A percentile compares a stretch with the other conserved stretches of the same genome.
Conservation (phyloP, 78 protist genomes). For the Guillardia theta region DNA sequence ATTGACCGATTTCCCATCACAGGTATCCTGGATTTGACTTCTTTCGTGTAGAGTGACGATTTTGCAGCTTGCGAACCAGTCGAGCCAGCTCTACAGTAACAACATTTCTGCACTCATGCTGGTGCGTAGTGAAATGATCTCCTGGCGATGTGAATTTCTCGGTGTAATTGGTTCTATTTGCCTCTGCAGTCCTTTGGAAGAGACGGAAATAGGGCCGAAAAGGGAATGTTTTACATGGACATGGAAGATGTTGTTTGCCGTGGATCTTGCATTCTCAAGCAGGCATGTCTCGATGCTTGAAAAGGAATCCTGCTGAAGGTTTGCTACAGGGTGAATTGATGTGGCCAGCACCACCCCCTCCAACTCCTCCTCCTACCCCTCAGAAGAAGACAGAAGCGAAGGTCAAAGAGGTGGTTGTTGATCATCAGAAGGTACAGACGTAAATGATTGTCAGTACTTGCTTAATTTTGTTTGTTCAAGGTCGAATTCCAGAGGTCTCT, state of each 20-base stretch:
- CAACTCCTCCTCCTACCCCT: background rate
- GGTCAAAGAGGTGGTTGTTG: background rate
- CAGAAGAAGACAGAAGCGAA: background rate
- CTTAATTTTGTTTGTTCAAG: too few relatives aligned
- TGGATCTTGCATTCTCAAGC: constrained; percentile 50
- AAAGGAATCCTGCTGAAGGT: background rate
- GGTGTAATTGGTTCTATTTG: too few relatives aligned
- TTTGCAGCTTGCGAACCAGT: constrained; percentile 56
- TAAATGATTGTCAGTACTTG: too few relatives aligned
- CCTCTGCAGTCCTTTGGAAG: too few relatives aligned
- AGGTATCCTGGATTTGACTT: background rate
- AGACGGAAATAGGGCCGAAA: too few relatives aligned
- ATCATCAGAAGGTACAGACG: background rate
- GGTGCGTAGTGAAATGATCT: background rate
- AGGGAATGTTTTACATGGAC: background rate
- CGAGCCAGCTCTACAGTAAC: constrained; percentile 78
- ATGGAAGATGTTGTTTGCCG: constrained; percentile 75
- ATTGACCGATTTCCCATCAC: constrained; percentile 88
- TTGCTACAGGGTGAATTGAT: background rate
- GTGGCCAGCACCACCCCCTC: constrained; percentile 57
- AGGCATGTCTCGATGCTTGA: background rate
- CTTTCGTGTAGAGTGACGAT: background rate
- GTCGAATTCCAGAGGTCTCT: too few relatives aligned
- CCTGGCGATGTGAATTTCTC: too few relatives aligned
- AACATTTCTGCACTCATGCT: constrained; percentile 78